Percentiles rank a stretch among this genome's conserved stretches.
Evolutionary conservation across 2,329 filamentous ascomycete genomes (phyloP).

Genomic region (Harringtonia lauricola): DNA sequence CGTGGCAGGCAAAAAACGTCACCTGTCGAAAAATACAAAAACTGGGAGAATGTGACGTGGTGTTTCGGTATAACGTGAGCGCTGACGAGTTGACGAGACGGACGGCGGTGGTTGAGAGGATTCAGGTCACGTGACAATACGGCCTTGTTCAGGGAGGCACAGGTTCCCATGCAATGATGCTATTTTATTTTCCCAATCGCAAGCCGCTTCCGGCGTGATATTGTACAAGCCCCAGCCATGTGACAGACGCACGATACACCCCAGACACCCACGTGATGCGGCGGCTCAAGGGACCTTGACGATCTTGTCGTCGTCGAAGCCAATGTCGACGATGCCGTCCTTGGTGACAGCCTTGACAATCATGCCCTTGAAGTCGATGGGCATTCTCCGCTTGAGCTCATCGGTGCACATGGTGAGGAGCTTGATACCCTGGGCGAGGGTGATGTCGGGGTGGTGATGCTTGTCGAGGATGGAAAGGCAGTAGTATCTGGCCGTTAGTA

Average conservation of each 20-base stretch:
- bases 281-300: constrained; percentile 44
- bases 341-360: constrained; percentile 89
- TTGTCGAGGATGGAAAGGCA: constrained; percentile 96
- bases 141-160: no score
- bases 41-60: no score
- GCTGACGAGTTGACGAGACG: no score
- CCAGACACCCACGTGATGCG: background rate
- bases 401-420: constrained; percentile 91
- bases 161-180: no score
- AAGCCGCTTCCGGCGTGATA: background rate
- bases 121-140: no score
- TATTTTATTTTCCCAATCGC: background rate
- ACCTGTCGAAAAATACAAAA: no score
- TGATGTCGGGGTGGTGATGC: constrained; percentile 93
- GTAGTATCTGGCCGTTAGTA: constrained; percentile 59
- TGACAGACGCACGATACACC: no score
- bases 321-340: constrained; percentile 77
- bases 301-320: constrained; percentile 72
- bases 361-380: constrained; percentile 98
- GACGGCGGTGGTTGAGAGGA: no score
- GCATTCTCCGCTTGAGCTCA: constrained; percentile 91
- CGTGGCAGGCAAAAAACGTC: no score
- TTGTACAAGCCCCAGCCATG: background rate
- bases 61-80: no score
- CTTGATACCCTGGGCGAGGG: constrained; percentile 80